Conservation (phyloP, 306 rosid genomes). For the Arachis hypogaea region DNA sequence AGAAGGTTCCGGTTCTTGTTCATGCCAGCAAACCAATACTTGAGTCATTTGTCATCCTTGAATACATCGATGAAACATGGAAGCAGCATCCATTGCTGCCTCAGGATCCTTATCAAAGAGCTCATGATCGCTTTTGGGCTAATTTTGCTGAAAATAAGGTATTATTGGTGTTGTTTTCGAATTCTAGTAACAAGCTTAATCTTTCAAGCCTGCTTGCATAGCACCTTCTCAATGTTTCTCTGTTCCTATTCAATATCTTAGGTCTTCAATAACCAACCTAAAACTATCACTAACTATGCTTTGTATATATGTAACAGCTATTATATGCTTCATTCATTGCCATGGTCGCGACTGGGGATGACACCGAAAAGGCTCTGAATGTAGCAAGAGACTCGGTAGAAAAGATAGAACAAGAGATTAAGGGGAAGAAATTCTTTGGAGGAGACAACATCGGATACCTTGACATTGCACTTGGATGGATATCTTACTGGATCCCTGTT, state of each 20-base stretch:
- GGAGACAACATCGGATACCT: conserved; percentile 60
- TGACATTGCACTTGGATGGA: conserved; percentile 65
- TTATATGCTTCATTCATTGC: conserved; percentile 24
- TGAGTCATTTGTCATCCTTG: conserved; percentile 45
- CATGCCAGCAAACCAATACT: conserved; percentile 12
- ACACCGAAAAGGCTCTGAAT: conserved; percentile 38
- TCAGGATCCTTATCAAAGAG: conserved; percentile 43
- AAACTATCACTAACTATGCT: background rate
- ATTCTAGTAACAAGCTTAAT: background rate
- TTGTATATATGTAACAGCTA: conserved; percentile 27
- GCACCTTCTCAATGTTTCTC: too few species aligned
- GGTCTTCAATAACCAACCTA: too few species aligned
- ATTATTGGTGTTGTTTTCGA: background rate
- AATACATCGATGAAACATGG: conserved; percentile 42
- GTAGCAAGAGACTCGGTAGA: conserved; percentile 47
- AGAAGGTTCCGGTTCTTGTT: conserved; percentile 40
- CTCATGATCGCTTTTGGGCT: conserved; percentile 44
- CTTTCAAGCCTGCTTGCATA: background rate
- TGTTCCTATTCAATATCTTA: too few species aligned
- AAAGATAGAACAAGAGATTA: conserved; percentile 49
- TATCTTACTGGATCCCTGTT: conserved; percentile 53
- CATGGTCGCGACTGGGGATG: conserved; percentile 43
- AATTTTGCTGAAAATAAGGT: conserved; percentile 39
- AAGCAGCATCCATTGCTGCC: conserved; percentile 42
- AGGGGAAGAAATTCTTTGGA: conserved; percentile 53